Evolutionary conservation across 164 flowering plant genomes (phyloP).

Genomic region (Nymphaea colorata): DNA sequence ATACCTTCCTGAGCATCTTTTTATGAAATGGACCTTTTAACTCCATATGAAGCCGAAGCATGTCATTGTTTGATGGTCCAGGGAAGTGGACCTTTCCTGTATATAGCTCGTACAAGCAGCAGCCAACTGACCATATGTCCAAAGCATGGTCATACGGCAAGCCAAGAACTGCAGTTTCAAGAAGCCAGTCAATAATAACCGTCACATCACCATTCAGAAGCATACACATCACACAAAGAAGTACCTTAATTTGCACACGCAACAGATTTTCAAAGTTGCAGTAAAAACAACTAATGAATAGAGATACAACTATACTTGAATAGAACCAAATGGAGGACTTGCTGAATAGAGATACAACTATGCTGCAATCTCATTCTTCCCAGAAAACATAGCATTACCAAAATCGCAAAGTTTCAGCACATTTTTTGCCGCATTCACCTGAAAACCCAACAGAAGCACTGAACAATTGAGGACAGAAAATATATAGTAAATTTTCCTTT

Average conservation of each 20-base stretch:
- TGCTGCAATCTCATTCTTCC: conserved; percentile 94
- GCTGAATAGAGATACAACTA: conserved; percentile 99
- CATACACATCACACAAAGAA: neutral
- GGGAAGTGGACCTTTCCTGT: conserved; percentile 93
- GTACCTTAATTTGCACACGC: too few relatives aligned
- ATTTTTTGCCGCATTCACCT: conserved; percentile 97
- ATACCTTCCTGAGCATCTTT: conserved; percentile 92
- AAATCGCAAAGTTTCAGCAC: conserved; percentile 96
- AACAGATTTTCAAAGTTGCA: too few relatives aligned
- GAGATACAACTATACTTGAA: too few relatives aligned
- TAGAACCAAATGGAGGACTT: conserved; percentile 17
- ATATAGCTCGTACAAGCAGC: conserved; percentile 91
- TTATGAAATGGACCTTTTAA: conserved; percentile 95
- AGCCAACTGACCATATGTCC: conserved; percentile 99
- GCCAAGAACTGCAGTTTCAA: conserved; percentile 72
- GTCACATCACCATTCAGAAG: neutral
- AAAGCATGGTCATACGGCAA: conserved; percentile 92
- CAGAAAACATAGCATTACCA: conserved; percentile 99
- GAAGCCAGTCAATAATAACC: conserved; percentile 1
- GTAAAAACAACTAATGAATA: too few relatives aligned
- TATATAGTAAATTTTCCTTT: neutral
- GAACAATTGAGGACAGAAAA: neutral
- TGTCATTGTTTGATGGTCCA: conserved; percentile 91
- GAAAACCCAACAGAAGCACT: neutral
- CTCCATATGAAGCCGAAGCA: conserved; percentile 98